Conservation (phyloP, 805 yeast species). For the Kuraishia molischiana region DNA sequence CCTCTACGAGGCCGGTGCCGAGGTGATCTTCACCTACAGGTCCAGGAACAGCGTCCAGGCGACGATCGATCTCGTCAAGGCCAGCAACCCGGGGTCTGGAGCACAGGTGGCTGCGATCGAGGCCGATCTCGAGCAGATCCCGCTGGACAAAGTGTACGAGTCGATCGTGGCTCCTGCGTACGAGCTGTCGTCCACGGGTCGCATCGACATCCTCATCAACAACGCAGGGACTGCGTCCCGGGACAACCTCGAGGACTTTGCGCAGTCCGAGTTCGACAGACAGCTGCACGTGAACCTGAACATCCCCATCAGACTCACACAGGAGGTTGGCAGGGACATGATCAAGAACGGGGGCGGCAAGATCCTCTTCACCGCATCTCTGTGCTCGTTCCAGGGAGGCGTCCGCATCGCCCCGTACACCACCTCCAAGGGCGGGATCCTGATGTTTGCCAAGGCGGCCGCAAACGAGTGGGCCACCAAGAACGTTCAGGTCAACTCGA, state of each 20-base stretch:
- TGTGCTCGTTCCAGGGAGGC: constrained; percentile 31
- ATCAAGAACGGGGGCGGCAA: constrained; percentile 25
- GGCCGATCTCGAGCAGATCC: constrained; percentile 16
- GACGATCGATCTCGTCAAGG: constrained; percentile 17
- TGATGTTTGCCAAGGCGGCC: constrained; percentile 24
- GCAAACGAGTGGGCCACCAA: constrained; percentile 34
- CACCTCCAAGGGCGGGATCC: constrained; percentile 31
- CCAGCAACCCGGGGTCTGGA: constrained; percentile 16
- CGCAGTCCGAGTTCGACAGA: constrained; percentile 25
- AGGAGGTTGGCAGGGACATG: constrained; percentile 27
- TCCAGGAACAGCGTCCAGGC: constrained; percentile 18
- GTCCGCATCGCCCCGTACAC: constrained; percentile 26
- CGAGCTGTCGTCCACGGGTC: constrained; percentile 16
- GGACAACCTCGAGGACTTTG: constrained; percentile 21
- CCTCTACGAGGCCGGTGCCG: constrained; percentile 40
- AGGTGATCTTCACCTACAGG: constrained; percentile 28
- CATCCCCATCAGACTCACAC: constrained; percentile 25
- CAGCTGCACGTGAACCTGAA: constrained; percentile 31
- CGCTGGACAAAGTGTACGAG: constrained; percentile 18
- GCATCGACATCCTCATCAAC: constrained; percentile 22
- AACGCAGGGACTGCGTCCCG: constrained; percentile 26
- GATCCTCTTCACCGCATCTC: constrained; percentile 31
- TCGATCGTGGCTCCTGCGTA: constrained; percentile 20
- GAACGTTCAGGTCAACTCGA: constrained; percentile 37
- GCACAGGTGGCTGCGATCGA: constrained; percentile 15